Base-by-base conservation (phyloP, 345 rosid genomes). In the Hypericum perforatum region DNA sequence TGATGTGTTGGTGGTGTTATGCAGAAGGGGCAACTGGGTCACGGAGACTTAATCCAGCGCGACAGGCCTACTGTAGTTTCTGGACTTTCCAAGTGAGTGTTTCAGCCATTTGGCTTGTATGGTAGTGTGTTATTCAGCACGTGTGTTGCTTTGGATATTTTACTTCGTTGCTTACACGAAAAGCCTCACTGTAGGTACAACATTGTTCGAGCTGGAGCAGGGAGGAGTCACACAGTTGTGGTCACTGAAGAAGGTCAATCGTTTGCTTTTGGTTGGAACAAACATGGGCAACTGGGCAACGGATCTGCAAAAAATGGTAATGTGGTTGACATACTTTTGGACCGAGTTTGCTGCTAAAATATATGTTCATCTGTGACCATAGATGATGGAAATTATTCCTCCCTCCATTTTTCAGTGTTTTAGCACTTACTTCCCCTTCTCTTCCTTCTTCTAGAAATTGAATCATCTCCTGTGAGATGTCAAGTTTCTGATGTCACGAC, bases 11-110 rank as follows among this genome's bases (percentile, higher is more conserved):
- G 5, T 71, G 71, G 39, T 69, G 29, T 73, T 22, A 42, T 68
- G 63, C 82, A 92, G 98, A 92, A 78, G 69, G 98, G 95, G 45
- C 98, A 92, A 56, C 75, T 92, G 57, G 98, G 98, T 48, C 98
- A 92, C 63, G 98, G 97, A 61, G 98, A 92, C 76, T 70, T 43
- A 64, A 74, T 85, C 16, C 96, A 76, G 81, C 95, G 96, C 11
- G 96, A 88, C 60, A 75, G 94, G 63, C 98, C 98, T 1, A 92
- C 95, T 2, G 63, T 88, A 59, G 95, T 92, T 22, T 92, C 95
- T 47, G 96, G 80, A 48, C 90, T 92, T 62, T 80, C 83, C 5
- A 85, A 85, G 98, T 92, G 74, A 63, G 82, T 22, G 4, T 22
- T 22, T 1, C 4, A 22, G 32, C 32, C 32, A 22, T 22, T 22